Conservation (phyloP, 2,329 filamentous ascomycete genomes). For the Aspergillus amoenus region DNA sequence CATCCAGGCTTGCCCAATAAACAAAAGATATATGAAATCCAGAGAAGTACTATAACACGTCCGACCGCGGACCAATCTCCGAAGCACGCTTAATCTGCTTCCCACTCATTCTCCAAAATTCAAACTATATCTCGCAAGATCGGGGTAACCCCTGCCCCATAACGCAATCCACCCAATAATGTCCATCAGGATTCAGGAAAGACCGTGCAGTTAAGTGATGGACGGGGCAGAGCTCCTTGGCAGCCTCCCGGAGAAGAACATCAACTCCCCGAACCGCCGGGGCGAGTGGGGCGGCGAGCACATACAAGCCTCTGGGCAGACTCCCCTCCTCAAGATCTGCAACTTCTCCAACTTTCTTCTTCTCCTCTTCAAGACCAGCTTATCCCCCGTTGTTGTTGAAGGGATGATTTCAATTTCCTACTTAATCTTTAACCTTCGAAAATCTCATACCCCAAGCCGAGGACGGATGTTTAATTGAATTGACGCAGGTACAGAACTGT, state of each 20-base stretch:
- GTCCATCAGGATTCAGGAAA: too few species aligned
- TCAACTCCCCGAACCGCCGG: conserved; percentile 1
- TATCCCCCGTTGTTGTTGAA: not conserved
- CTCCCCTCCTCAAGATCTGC: conserved; percentile 10
- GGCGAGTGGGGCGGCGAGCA: not conserved
- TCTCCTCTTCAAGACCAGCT: not conserved
- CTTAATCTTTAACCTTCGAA: not conserved
- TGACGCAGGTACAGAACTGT: not conserved
- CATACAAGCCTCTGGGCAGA: not conserved
- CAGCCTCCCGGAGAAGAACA: not conserved
- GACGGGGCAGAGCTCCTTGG: too few species aligned
- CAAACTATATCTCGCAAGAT: too few species aligned
- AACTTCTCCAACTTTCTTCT: conserved; percentile 4
- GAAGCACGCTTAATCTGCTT: too few species aligned
- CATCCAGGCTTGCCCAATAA: too few species aligned
- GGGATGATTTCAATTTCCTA: not conserved
- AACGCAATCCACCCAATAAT: too few species aligned
- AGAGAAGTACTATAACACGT: too few species aligned
- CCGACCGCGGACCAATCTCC: too few species aligned
- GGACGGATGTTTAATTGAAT: not conserved
- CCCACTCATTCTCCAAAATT: too few species aligned
- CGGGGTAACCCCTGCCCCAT: too few species aligned
- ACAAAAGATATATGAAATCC: too few species aligned
- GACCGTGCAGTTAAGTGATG: too few species aligned
- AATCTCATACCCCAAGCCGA: not conserved